phyloP scores from a whole-genome alignment of 225 moss, liverwort and hornwort species.

The Marchantia polymorpha region DNA sequence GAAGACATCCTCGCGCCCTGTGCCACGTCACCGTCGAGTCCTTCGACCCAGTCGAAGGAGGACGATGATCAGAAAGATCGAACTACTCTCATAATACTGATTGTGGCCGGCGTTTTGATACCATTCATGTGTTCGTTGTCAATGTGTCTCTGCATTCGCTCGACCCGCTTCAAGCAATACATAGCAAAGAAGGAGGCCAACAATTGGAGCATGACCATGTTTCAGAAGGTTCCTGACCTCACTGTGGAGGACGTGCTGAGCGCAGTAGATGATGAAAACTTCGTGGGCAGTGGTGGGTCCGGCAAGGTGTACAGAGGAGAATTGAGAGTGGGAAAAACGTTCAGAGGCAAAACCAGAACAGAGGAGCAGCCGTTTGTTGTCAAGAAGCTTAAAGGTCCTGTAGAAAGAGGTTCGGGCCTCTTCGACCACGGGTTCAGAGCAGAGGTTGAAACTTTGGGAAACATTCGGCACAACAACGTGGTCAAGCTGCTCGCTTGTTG shows the following conservation, averaged over 20 bases:
- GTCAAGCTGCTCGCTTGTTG: conserved; percentile 44
- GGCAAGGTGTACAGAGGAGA: conserved; percentile 39
- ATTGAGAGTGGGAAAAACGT: conserved; percentile 32
- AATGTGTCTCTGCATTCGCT: conserved; percentile 21
- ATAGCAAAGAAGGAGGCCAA: conserved; percentile 6
- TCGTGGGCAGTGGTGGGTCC: conserved; percentile 38
- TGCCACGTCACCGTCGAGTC: background rate
- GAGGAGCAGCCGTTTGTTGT: conserved; percentile 39
- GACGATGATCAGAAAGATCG: background rate
- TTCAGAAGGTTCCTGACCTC: conserved; percentile 40
- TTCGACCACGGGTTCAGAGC: conserved; percentile 41
- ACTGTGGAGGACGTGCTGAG: conserved; percentile 36
- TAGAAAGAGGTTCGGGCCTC: conserved; percentile 2
- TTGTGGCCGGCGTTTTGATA: conserved; percentile 28
- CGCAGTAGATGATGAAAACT: conserved; percentile 31
- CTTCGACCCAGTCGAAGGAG: background rate
- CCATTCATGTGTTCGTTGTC: conserved; percentile 17
- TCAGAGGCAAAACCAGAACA: conserved; percentile 24
- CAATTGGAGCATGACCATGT: conserved; percentile 44
- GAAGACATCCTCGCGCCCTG: conserved; percentile 24
- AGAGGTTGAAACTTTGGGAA: conserved; percentile 41
- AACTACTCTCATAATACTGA: conserved; percentile 19
- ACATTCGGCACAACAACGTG: conserved; percentile 41
- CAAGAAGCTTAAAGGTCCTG: conserved; percentile 34
- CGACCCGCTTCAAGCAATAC: conserved; percentile 12